Conservation (phyloP, 805 yeast genomes). For the Hanseniaspora lindneri region DNA sequence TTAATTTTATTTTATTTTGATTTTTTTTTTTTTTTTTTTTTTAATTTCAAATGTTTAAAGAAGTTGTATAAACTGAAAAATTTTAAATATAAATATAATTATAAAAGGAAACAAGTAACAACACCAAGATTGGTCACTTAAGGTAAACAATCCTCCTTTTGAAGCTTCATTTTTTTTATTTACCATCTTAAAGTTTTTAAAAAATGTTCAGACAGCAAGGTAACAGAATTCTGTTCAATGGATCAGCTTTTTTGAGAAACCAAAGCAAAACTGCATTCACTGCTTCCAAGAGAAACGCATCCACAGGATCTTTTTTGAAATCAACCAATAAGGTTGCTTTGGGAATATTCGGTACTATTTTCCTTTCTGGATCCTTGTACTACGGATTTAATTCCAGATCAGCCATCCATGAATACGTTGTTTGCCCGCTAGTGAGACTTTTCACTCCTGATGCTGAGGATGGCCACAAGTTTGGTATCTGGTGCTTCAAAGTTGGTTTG, state of each 20-base stretch:
- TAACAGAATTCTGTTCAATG: not conserved
- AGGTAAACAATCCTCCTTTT: too few relatives aligned
- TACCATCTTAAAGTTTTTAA: too few relatives aligned
- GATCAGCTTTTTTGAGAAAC: not conserved
- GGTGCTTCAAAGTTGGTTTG: slow-evolving; percentile 54
- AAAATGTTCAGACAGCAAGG: slow-evolving; percentile 11
- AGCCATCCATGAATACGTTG: slow-evolving; percentile 64
- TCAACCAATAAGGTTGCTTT: slow-evolving; percentile 14
- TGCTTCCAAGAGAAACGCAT: not conserved
- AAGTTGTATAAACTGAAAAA: too few relatives aligned
- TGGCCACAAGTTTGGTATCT: slow-evolving; percentile 70
- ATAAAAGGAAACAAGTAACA: too few relatives aligned
- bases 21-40: too few relatives aligned
- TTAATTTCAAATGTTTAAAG: too few relatives aligned
- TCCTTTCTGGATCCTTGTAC: slow-evolving; percentile 35
- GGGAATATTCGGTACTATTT: slow-evolving; percentile 23
- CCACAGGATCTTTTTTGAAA: not conserved
- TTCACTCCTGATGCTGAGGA: slow-evolving; percentile 65
- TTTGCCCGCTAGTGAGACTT: slow-evolving; percentile 64
- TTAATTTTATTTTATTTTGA: too few relatives aligned
- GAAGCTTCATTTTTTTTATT: too few relatives aligned
- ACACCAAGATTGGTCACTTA: too few relatives aligned
- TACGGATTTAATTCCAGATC: slow-evolving; percentile 69
- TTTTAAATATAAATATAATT: too few relatives aligned
- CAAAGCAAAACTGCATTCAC: not conserved